Conservation (phyloP, 1,284 basidiomycete genomes). For the Megacollybia platyphylla region DNA sequence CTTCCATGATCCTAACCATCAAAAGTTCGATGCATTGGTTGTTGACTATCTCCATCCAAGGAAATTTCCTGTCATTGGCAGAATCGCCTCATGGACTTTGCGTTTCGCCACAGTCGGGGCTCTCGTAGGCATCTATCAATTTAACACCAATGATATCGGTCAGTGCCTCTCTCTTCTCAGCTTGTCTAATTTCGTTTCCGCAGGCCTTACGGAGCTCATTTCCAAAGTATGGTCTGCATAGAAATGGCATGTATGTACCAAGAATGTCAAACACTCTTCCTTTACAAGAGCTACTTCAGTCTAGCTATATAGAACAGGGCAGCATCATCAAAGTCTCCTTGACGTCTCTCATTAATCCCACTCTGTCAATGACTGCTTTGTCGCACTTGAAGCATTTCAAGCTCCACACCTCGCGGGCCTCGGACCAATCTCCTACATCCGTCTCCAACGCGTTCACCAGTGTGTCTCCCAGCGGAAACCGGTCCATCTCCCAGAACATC, state of each 20-base stretch:
- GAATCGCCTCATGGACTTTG: conserved; percentile 61
- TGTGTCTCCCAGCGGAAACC: neutral
- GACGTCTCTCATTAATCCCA: neutral
- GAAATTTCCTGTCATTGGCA: conserved; percentile 82
- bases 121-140: conserved; percentile 89
- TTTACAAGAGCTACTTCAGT: neutral
- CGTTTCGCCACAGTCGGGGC: conserved; percentile 73
- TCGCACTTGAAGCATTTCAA: neutral
- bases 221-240: conserved; percentile 54
- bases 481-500: conserved; percentile 3
- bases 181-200: conserved; percentile 6
- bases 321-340: neutral
- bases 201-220: conserved; percentile 64
- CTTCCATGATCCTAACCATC: neutral
- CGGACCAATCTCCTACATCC: conserved; percentile 1
- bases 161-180: conserved; percentile 13
- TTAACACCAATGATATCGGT: conserved; percentile 97
- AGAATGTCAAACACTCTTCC: neutral
- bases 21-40: conserved; percentile 58
- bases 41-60: conserved; percentile 91
- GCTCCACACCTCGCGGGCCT: neutral
- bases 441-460: conserved; percentile 2
- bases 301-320: neutral
- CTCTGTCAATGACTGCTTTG: neutral
- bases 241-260: neutral